Conservation (phyloP, 257 asterid genomes). For the Handroanthus guayacan region DNA sequence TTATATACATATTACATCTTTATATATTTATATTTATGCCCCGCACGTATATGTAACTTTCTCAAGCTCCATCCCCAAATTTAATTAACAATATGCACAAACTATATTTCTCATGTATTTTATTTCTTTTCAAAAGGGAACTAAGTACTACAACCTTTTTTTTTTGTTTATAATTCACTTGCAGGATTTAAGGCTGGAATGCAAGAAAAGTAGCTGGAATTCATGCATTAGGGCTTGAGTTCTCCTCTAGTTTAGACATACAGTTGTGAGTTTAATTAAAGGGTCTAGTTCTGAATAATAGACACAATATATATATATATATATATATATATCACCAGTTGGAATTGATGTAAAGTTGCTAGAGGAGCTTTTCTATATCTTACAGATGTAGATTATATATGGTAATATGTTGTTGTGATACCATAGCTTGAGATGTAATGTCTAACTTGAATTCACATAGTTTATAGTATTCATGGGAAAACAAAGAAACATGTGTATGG, state of each 20-base stretch:
- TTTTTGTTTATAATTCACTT: neutral
- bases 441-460: neutral
- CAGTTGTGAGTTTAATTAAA: neutral
- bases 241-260: slow-evolving; percentile 21
- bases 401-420: slow-evolving; percentile 14
- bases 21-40: too few relatives aligned
- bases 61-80: too few relatives aligned
- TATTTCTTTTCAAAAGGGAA: neutral
- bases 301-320: neutral
- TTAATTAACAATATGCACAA: too few relatives aligned
- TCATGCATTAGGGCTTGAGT: slow-evolving; percentile 28
- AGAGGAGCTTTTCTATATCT: slow-evolving; percentile 11
- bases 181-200: slow-evolving; percentile 35
- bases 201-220: slow-evolving; percentile 29
- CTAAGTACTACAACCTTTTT: neutral
- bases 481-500: neutral
- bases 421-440: neutral
- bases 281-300: slow-evolving; percentile 11
- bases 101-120: too few relatives aligned
- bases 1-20: too few relatives aligned
- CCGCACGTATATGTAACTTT: too few relatives aligned
- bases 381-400: slow-evolving; percentile 28
- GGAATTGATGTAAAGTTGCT: slow-evolving; percentile 15
- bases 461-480: neutral
- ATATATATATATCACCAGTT: neutral